These are phyloP conservation scores for Lobulomyces angularis DNA, from an alignment of 192 early-diverging fungal genomes.

Conservation along the genomic window DNA sequence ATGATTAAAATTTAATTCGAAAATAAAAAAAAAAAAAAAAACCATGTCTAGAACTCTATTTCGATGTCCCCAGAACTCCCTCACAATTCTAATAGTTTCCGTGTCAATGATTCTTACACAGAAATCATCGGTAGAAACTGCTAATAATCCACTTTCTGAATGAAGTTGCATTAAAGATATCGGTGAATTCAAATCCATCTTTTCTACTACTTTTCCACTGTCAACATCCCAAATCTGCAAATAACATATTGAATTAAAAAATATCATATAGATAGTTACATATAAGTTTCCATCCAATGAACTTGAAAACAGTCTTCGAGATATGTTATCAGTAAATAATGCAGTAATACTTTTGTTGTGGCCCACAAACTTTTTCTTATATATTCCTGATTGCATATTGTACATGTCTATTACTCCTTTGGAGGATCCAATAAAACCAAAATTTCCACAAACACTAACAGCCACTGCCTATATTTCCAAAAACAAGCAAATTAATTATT, in stretches of 20 bases:
- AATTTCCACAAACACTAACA: conserved; percentile 86
- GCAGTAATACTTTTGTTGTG: conserved; percentile 76
- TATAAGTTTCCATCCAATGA: conserved; percentile 74
- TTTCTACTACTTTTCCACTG: conserved; percentile 42
- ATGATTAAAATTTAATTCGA: conserved; percentile 8
- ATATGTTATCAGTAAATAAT: conserved; percentile 60
- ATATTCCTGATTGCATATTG: conserved; percentile 89
- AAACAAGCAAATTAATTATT: conserved; percentile 12
- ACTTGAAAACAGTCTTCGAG: conserved; percentile 56
- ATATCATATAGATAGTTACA: conserved; percentile 24
- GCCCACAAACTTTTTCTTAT: conserved; percentile 54
- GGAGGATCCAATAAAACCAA: conserved; percentile 72
- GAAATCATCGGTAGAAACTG: conserved; percentile 75
- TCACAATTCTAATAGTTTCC: conserved; percentile 65
- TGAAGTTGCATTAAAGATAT: conserved; percentile 50
- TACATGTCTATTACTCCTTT: conserved; percentile 73
- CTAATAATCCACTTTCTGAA: conserved; percentile 63
- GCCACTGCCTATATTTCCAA: conserved; percentile 32
- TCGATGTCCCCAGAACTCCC: conserved; percentile 78
- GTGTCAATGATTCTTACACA: conserved; percentile 78
- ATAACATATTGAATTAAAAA: not conserved
- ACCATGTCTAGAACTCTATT: conserved; percentile 82
- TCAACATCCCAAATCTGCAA: conserved; percentile 77
- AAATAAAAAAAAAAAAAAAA: conserved; percentile 12
- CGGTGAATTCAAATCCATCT: conserved; percentile 54